Percentiles rank a stretch among this genome's conserved stretches.
Conservation (phyloP, 2,329 filamentous ascomycete species). For the Fusarium keratoplasticum region DNA sequence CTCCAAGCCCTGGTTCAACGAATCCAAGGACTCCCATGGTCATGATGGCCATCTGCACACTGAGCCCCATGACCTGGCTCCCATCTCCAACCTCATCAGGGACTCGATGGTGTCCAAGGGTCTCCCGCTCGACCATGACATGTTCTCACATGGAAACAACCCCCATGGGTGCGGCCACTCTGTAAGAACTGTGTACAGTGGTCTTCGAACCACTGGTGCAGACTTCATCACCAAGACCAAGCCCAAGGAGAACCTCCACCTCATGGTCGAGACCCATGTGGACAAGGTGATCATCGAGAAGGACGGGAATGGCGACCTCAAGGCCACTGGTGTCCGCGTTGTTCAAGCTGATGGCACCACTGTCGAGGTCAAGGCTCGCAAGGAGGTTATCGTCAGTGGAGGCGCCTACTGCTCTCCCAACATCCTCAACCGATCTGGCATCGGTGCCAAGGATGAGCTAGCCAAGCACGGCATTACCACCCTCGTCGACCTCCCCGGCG, state of each 20-base stretch:
- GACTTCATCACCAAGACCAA: constrained; percentile 61
- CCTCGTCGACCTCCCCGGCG: constrained; percentile 58
- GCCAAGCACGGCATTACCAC: constrained; percentile 55
- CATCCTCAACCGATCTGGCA: constrained; percentile 64
- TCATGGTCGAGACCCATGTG: constrained; percentile 61
- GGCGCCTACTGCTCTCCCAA: constrained; percentile 64
- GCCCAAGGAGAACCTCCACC: constrained; percentile 57
- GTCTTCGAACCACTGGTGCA: constrained; percentile 63
- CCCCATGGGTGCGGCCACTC: constrained; percentile 68
- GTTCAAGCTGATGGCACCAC: constrained; percentile 56
- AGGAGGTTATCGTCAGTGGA: constrained; percentile 54
- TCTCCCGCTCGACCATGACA: constrained; percentile 66
- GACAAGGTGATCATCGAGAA: constrained; percentile 63
- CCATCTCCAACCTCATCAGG: constrained; percentile 66
- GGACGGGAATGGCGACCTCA: constrained; percentile 47
- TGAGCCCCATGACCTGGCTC: constrained; percentile 68
- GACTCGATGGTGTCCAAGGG: constrained; percentile 67
- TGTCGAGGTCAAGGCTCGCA: constrained; percentile 54
- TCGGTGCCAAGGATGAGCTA: constrained; percentile 58
- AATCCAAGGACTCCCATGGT: constrained; percentile 60
- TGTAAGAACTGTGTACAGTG: constrained; percentile 63
- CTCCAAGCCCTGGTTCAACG: constrained; percentile 67
- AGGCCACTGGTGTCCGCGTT: constrained; percentile 57
- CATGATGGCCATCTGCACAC: constrained; percentile 64
- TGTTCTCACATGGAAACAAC: constrained; percentile 65